Percentiles rank a stretch among this genome's conserved stretches.
These are phyloP conservation scores for Hordeum pubiflorum DNA, from an alignment of 202 grass and related monocot species.

Conservation along the genomic window DNA sequence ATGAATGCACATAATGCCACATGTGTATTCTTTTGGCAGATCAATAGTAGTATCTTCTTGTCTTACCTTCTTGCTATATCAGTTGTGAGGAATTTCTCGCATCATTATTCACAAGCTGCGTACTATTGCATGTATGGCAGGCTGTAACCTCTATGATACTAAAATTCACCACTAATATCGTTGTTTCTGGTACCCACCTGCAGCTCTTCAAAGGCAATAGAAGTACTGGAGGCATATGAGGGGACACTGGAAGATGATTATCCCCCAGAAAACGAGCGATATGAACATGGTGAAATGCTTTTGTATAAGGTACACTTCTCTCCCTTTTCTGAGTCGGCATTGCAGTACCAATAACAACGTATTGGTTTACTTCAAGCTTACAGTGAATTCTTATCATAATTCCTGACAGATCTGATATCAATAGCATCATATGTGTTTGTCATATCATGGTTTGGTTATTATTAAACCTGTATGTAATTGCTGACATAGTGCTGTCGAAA, in stretches of 20 bases:
- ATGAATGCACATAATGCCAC: not conserved
- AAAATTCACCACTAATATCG: conserved; percentile 8
- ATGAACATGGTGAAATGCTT: conserved; percentile 98
- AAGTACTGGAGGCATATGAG: conserved; percentile 95
- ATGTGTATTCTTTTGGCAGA: not conserved
- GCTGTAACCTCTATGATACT: not conserved
- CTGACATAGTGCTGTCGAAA: not conserved
- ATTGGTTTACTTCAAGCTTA: not conserved
- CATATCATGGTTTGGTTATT: not conserved
- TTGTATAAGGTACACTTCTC: conserved; percentile 67
- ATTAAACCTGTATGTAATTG: not conserved
- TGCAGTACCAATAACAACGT: not conserved
- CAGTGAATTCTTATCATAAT: not conserved
- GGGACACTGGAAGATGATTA: conserved; percentile 98
- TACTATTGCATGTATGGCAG: not conserved
- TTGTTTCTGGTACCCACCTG: conserved; percentile 17
- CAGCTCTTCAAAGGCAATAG: conserved; percentile 89
- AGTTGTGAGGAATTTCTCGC: not conserved
- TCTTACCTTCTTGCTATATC: conserved; percentile 1
- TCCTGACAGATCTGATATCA: not conserved
- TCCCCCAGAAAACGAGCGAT: conserved; percentile 93
- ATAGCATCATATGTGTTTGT: not conserved
- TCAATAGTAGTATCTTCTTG: not conserved
- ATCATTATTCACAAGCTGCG: not conserved
- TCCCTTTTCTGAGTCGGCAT: not conserved